Conservation (phyloP, 1,284 basidiomycete species). For the Tremellales sp. region DNA sequence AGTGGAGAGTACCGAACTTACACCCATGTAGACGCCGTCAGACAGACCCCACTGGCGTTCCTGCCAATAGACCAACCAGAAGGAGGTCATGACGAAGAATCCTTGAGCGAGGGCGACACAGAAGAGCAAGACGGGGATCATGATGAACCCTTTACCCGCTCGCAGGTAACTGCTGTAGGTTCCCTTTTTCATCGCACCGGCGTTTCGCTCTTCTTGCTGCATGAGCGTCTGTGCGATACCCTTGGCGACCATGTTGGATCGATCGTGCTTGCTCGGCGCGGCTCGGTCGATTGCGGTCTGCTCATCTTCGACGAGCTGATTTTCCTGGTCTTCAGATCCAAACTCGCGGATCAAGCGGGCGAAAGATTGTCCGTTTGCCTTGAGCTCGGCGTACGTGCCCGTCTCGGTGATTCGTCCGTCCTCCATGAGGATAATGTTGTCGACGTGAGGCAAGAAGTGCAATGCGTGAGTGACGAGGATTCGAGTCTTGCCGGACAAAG, state of each 20-base stretch:
- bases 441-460: conserved; percentile 49
- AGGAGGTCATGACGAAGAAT: conserved; percentile 44
- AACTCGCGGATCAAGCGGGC: conserved; percentile 65
- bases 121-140: conserved; percentile 52
- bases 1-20: too few species aligned
- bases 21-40: conserved; percentile 54
- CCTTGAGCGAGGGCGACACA: conserved; percentile 40
- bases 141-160: conserved; percentile 51
- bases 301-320: conserved; percentile 46
- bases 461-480: conserved; percentile 59
- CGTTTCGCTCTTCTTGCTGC: conserved; percentile 49
- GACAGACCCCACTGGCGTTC: conserved; percentile 47
- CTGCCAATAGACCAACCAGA: conserved; percentile 73
- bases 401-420: conserved; percentile 71
- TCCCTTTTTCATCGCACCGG: conserved; percentile 38
- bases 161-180: conserved; percentile 51
- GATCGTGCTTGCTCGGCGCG: conserved; percentile 38
- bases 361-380: conserved; percentile 63
- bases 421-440: conserved; percentile 52
- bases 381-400: conserved; percentile 68
- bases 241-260: conserved; percentile 40
- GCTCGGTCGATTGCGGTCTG: conserved; percentile 40
- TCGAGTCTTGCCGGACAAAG: conserved; percentile 64
- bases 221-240: conserved; percentile 47
- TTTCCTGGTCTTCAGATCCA: conserved; percentile 54